phyloP scores from a whole-genome alignment of 176 grass and related monocot species.

The Carex myosuroides region DNA sequence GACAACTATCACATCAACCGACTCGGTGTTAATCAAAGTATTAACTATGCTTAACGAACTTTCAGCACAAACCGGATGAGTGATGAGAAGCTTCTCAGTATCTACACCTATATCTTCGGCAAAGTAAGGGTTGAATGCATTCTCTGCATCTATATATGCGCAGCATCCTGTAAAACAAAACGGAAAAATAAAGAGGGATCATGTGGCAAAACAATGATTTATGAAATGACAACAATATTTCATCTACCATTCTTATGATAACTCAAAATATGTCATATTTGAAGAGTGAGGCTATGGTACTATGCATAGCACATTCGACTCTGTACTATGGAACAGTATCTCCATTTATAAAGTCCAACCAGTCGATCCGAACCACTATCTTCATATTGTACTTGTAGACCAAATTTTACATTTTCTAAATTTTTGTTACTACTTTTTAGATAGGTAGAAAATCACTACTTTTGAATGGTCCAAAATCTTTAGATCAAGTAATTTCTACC shows the following conservation, averaged over 20 bases:
- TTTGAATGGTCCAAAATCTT: too few species aligned
- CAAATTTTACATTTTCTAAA: too few species aligned
- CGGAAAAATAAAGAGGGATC: neutral
- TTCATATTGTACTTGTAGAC: too few species aligned
- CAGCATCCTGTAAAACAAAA: constrained; percentile 60
- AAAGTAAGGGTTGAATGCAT: constrained; percentile 65
- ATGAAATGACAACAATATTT: neutral
- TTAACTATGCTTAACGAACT: constrained; percentile 90
- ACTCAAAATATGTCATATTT: neutral
- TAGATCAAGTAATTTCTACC: too few species aligned
- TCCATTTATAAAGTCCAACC: too few species aligned
- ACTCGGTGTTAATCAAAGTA: constrained; percentile 75
- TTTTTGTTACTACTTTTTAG: too few species aligned
- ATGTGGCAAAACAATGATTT: neutral
- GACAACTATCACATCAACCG: constrained; percentile 78
- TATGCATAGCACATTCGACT: too few species aligned
- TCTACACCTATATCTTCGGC: constrained; percentile 78
- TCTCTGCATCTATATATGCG: constrained; percentile 93
- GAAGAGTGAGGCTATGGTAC: too few species aligned
- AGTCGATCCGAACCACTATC: too few species aligned
- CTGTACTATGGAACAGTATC: too few species aligned
- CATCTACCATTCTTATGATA: neutral
- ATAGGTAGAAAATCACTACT: too few species aligned
- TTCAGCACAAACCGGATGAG: constrained; percentile 76
- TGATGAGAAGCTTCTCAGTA: constrained; percentile 68